Evolutionary conservation across 2,329 filamentous ascomycete genomes (phyloP).

Genomic region (Penicillium janthinellum): DNA sequence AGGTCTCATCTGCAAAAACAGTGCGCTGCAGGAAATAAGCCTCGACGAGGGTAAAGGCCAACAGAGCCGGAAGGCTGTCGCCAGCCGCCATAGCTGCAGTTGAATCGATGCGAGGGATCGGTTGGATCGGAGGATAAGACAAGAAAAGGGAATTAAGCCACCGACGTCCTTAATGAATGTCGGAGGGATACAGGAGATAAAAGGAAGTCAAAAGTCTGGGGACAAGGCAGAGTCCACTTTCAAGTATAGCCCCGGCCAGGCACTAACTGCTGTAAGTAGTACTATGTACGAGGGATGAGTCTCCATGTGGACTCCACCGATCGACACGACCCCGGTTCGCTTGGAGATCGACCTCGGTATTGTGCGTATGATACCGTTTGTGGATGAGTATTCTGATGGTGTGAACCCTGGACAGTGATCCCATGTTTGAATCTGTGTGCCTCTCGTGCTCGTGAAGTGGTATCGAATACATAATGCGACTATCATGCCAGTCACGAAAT

Average conservation of each 20-base stretch:
- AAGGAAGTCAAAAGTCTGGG: not conserved
- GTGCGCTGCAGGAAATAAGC: conserved; percentile 33
- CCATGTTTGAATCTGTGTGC: not conserved
- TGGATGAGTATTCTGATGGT: not conserved
- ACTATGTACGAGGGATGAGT: not conserved
- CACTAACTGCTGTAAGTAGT: not conserved
- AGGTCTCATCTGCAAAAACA: conserved; percentile 27
- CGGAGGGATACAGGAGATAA: not conserved
- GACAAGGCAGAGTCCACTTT: not conserved
- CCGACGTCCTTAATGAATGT: not conserved
- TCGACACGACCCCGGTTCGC: not conserved
- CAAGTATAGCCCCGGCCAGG: not conserved
- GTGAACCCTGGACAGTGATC: not conserved
- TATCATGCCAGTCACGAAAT: not conserved
- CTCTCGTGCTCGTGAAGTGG: not conserved
- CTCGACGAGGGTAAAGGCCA: conserved; percentile 31
- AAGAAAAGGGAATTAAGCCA: not conserved
- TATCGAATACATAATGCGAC: not conserved
- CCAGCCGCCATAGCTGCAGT: conserved; percentile 7
- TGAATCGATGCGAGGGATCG: not conserved
- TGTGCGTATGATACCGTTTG: not conserved
- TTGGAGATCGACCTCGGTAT: not conserved
- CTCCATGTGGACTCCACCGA: not conserved
- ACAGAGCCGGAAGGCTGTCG: conserved; percentile 14
- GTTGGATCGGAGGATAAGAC: not conserved